Evolutionary conservation across 345 rosid genomes (phyloP).

Genomic region (Abelmoschus esculentus): DNA sequence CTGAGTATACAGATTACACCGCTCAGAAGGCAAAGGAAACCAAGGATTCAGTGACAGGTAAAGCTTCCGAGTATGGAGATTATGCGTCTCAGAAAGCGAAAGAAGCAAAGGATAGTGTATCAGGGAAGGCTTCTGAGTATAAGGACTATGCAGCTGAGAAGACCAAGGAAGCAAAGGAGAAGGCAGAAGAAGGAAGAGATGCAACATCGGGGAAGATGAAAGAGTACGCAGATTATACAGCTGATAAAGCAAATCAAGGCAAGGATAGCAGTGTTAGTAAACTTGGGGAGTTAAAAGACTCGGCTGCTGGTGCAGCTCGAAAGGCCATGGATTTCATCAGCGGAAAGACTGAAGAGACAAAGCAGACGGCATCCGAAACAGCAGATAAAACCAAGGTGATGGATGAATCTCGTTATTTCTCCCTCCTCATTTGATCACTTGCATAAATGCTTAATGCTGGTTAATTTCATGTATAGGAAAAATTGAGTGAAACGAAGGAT

Average conservation of each 20-base stretch:
- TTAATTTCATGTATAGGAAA: conserved; percentile 30
- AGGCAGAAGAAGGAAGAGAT: conserved; percentile 7
- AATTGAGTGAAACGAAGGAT: conserved; percentile 37
- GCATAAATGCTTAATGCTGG: not conserved
- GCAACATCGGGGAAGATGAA: conserved; percentile 11
- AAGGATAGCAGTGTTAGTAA: conserved; percentile 30
- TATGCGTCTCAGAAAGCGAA: conserved; percentile 14
- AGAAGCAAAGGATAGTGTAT: conserved; percentile 12
- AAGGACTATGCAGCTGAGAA: conserved; percentile 12
- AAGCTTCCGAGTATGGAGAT: conserved; percentile 20
- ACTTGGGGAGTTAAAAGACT: conserved; percentile 39
- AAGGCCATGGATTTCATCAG: conserved; percentile 35
- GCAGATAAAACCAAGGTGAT: not conserved
- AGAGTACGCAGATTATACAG: conserved; percentile 20
- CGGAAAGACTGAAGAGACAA: conserved; percentile 9
- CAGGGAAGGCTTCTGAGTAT: conserved; percentile 8
- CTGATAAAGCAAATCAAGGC: conserved; percentile 26
- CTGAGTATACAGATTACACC: not conserved
- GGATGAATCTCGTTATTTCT: not conserved
- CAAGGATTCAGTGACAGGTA: conserved; percentile 15
- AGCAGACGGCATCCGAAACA: conserved; percentile 1
- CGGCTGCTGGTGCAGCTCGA: conserved; percentile 48
- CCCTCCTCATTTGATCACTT: not conserved
- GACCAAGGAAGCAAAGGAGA: not conserved
- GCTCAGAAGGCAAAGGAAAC: conserved; percentile 14